Conservation (phyloP, 2,329 filamentous ascomycete genomes). For the Penicillium sp. region DNA sequence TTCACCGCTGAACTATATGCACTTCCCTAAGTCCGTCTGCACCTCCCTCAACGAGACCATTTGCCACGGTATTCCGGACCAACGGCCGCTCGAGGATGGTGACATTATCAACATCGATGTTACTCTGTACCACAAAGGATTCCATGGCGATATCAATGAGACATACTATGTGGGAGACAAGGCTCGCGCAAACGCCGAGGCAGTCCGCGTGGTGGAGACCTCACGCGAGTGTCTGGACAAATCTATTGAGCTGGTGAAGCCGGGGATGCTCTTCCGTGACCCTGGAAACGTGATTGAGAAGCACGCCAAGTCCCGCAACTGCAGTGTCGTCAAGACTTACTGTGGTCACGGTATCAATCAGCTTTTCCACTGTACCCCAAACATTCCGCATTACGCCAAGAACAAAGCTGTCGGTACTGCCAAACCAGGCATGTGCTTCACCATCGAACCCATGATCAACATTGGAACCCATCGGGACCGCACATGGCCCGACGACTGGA, state of each 20-base stretch:
- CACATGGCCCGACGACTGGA: slow-evolving; percentile 99
- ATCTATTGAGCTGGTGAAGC: slow-evolving; percentile 86
- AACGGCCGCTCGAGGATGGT: slow-evolving; percentile 77
- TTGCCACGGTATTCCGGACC: slow-evolving; percentile 95
- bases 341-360: slow-evolving; percentile 94
- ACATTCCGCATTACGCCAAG: slow-evolving; percentile 94
- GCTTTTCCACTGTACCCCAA: slow-evolving; percentile 88
- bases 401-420: slow-evolving; percentile 95
- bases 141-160: slow-evolving; percentile 95
- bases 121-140: slow-evolving; percentile 86
- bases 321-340: slow-evolving; percentile 91
- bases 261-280: slow-evolving; percentile 84
- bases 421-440: slow-evolving; percentile 97
- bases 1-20: slow-evolving; percentile 87
- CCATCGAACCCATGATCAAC: slow-evolving; percentile 98
- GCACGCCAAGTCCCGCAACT: slow-evolving; percentile 75
- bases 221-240: slow-evolving; percentile 84
- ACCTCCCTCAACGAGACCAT: slow-evolving; percentile 96
- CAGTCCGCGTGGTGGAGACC: slow-evolving; percentile 84
- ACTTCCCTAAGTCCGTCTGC: slow-evolving; percentile 97
- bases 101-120: slow-evolving; percentile 98
- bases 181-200: slow-evolving; percentile 74
- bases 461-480: slow-evolving; percentile 85
- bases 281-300: slow-evolving; percentile 95
- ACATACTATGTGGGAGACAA: slow-evolving; percentile 96